phyloP scores from a whole-genome alignment of 169 alveolate species.

The Eimeria sp. region DNA sequence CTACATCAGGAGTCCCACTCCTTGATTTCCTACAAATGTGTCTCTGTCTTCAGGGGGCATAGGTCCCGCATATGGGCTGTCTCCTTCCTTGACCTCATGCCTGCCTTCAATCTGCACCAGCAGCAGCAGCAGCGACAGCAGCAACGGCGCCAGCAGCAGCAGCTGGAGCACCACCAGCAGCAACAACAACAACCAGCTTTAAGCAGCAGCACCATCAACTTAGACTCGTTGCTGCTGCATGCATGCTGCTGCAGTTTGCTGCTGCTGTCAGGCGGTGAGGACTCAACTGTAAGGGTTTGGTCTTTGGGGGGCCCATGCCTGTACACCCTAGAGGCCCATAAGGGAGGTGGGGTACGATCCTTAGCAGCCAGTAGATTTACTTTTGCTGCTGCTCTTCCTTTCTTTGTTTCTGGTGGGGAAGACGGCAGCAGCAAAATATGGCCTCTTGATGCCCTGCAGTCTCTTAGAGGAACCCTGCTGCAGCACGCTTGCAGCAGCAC shows the following conservation, averaged over 20 bases:
- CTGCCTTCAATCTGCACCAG: not conserved
- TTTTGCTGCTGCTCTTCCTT: not conserved
- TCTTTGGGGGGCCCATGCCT: slow-evolving; percentile 48
- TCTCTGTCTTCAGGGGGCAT: slow-evolving; percentile 48
- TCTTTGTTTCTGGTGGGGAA: slow-evolving; percentile 51
- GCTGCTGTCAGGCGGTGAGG: slow-evolving; percentile 75
- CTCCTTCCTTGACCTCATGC: slow-evolving; percentile 28
- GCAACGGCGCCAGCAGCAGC: not conserved
- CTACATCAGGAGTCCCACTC: not conserved
- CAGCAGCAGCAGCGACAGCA: not conserved
- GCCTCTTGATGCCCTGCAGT: slow-evolving; percentile 22
- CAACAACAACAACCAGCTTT: not conserved
- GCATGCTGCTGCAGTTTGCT: not conserved
- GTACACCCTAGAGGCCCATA: slow-evolving; percentile 76
- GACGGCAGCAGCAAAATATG: slow-evolving; percentile 73
- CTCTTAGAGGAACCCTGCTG: slow-evolving; percentile 18
- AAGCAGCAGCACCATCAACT: slow-evolving; percentile 21
- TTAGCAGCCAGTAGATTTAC: not conserved
- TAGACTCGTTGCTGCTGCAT: slow-evolving; percentile 17
- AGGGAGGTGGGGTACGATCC: slow-evolving; percentile 73
- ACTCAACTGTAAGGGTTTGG: slow-evolving; percentile 74
- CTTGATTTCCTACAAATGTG: slow-evolving; percentile 12
- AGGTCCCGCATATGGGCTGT: slow-evolving; percentile 71
- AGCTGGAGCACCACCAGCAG: not conserved
- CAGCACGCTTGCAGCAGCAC: slow-evolving; percentile 39